phyloP scores from a whole-genome alignment of 805 yeast species.

The Myxozyma neotropica region DNA sequence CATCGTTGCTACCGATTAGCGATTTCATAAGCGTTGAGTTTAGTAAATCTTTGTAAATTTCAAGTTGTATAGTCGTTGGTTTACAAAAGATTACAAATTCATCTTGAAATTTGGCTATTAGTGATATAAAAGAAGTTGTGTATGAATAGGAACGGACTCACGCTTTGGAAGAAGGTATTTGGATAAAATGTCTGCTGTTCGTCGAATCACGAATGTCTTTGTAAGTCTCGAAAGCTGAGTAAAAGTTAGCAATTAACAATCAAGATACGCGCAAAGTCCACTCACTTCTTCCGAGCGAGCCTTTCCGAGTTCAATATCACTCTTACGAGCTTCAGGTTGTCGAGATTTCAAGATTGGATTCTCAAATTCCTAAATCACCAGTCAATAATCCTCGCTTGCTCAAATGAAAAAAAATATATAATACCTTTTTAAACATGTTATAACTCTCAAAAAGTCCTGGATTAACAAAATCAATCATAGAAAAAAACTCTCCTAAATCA shows the following conservation, averaged over 20 bases:
- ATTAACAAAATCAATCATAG: slow-evolving; percentile 77
- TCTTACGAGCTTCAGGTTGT: slow-evolving; percentile 59
- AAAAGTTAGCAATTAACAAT: background rate
- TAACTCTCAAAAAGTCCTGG: slow-evolving; percentile 77
- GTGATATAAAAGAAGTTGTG: background rate
- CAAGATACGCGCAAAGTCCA: background rate
- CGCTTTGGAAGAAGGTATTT: slow-evolving; percentile 68
- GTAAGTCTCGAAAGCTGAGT: slow-evolving; percentile 58
- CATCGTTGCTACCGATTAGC: slow-evolving; percentile 41
- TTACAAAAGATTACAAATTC: slow-evolving; percentile 77
- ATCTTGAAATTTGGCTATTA: slow-evolving; percentile 36
- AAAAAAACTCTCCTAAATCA: slow-evolving; percentile 79
- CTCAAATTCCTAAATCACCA: slow-evolving; percentile 54
- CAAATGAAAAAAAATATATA: too few species aligned
- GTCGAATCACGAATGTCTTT: slow-evolving; percentile 65
- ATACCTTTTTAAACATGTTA: slow-evolving; percentile 44
- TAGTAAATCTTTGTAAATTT: slow-evolving; percentile 56
- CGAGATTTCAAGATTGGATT: slow-evolving; percentile 73
- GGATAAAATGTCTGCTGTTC: slow-evolving; percentile 60
- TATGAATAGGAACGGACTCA: background rate
- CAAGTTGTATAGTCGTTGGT: slow-evolving; percentile 66
- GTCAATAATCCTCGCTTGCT: too few species aligned
- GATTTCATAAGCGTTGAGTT: slow-evolving; percentile 42
- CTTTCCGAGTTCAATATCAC: slow-evolving; percentile 58
- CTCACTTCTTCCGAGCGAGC: slow-evolving; percentile 55